Evolutionary conservation across 768 basidiomycete species (phyloP), one percentile per base, ranked within the genome.

Genomic region (Xanthoconium purpureum): DNA sequence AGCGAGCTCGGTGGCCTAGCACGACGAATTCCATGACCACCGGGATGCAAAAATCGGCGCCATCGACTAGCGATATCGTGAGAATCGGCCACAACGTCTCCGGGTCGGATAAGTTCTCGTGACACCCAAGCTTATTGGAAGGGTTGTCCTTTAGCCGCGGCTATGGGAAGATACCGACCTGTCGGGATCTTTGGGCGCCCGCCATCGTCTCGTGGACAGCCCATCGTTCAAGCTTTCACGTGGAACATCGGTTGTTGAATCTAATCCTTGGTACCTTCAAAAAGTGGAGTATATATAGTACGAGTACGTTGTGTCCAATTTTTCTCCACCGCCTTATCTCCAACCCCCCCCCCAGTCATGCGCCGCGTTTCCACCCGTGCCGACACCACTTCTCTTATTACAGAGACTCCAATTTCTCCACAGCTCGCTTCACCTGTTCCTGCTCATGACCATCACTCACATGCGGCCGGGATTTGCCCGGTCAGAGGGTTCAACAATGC

Each of bases 401-500:
- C 15, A 20, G 44, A 62, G 29, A 43, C 39, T 17, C 57, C 59
- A 10, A 32, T 51, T 9, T 50, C 65, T 8, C 53, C 54, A 18
- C n/a, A 45, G 1, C 54, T 60, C 8, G 46, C 59, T 36, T 57
- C 40, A 5, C 47, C 57, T 12, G 52, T 63, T 35, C 36, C 59
- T 6, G 54, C 56, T 5, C 67, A 69, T 15, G 56, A 59, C 20
- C 60, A 65, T n/a, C 66, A 69, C 47, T 56, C 63, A 7, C 68
- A 68, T 15, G 24, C 55, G 0, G 29, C 18, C 1, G 63, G 67
- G 5, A 1, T 55, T 15, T 83, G 82, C 52, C 80, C 78, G 8
- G 70, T 78, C n/a, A 73, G 72, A 13, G 75, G 76, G 5, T 6
- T 11, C 32, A 50, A 63, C 8, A 68, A 81, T 56, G 70, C 60